A percentile compares a stretch with the other conserved stretches of the same genome.
phyloP scores from a whole-genome alignment of 768 basidiomycete genomes.

The Russula virescens region DNA sequence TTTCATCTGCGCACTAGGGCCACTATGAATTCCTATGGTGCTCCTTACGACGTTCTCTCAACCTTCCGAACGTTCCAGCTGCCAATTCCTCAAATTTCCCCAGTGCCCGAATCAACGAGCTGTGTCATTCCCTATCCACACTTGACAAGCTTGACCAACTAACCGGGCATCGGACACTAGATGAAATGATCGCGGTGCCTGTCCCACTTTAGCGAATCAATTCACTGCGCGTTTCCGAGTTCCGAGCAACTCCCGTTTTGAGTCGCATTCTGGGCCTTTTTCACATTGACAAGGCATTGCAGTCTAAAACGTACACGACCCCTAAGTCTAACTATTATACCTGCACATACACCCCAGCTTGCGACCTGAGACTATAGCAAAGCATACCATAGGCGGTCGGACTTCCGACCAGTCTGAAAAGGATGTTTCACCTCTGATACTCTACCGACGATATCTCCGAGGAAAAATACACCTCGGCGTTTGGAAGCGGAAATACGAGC shows the following conservation, averaged over 20 bases:
- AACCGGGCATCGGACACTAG: neutral
- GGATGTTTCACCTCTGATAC: no score
- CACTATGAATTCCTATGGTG: neutral
- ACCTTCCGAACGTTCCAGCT: no score
- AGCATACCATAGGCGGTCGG: no score
- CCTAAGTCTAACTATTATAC: neutral
- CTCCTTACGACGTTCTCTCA: neutral
- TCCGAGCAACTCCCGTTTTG: neutral
- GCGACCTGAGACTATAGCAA: neutral
- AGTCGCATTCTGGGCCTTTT: neutral
- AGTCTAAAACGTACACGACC: neutral
- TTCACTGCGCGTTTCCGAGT: neutral
- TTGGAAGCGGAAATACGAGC: neutral
- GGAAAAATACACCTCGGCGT: neutral
- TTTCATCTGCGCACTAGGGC: neutral
- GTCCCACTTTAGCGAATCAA: neutral
- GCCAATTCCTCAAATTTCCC: neutral
- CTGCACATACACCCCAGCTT: neutral
- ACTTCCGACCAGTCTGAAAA: no score
- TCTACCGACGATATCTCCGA: no score
- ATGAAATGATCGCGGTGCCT: neutral
- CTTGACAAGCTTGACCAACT: no score
- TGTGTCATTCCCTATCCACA: neutral
- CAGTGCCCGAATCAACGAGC: neutral
- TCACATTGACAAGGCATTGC: no score